phyloP scores from a whole-genome alignment of 257 asterid species.

The Forsythia suspensa region DNA sequence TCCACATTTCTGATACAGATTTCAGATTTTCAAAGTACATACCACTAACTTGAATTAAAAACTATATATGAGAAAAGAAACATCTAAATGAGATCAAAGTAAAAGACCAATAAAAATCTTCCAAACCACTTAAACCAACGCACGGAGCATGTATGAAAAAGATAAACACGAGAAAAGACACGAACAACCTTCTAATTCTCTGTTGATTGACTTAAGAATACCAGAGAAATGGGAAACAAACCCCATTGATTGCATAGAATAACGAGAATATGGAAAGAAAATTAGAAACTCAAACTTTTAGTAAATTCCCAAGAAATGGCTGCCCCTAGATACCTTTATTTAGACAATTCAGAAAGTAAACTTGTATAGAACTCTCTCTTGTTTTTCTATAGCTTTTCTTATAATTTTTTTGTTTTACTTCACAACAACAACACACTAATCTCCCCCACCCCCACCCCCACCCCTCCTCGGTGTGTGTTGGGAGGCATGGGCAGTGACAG shows the following conservation, averaged over 20 bases:
- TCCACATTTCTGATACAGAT: neutral
- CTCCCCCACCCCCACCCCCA: too few species aligned
- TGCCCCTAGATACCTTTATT: neutral
- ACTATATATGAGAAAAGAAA: neutral
- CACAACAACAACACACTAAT: neutral
- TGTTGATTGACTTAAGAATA: neutral
- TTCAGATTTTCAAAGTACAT: neutral
- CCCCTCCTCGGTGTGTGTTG: neutral
- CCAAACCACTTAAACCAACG: conserved; percentile 9
- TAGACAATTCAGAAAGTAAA: neutral
- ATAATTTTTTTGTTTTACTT: neutral
- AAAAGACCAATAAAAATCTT: neutral
- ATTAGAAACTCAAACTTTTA: neutral
- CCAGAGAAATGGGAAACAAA: neutral
- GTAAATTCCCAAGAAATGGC: neutral
- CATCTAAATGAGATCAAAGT: neutral
- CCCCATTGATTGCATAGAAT: neutral
- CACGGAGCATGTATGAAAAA: neutral
- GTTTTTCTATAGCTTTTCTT: neutral
- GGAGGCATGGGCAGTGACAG: neutral
- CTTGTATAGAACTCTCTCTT: neutral
- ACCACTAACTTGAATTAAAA: neutral
- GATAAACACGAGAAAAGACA: neutral
- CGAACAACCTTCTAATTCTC: neutral
- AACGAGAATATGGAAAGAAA: neutral